Evolutionary conservation across 1,284 basidiomycete species (phyloP), one percentile per base, ranked within the genome.

Genomic region (Pholiota adiposa): DNA sequence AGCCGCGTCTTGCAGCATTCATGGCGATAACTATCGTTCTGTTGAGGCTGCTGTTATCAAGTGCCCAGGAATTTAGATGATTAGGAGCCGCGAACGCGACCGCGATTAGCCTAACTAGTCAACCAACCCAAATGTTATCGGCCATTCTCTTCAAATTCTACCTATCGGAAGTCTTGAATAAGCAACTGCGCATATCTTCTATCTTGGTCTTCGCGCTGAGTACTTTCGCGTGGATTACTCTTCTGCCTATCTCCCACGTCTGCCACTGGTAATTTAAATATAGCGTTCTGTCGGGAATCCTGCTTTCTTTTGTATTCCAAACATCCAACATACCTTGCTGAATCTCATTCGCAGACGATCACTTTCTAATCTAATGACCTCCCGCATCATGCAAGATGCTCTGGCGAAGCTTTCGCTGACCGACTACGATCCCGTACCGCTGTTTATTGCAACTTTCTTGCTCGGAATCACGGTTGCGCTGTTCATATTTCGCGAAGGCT

Each of bases 391-490:
- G 25, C 2, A 48, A 43, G 55, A 48, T 31, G 23, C 4, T 33
- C 14, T 51, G 25, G 49, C 59, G 48, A 38, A 38, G 31, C 41
- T 43, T 19, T 34, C 33, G 7, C 9, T 54, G 16, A 9, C 19
- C 4, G 36, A 16, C 8, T 54, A 27, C 14, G 44, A 25, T 44
- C 49, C 53, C 18, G n/a, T 23, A 18, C 43, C 41, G n/a, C 53
- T 48, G 19, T 12, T 55, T 31, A 31, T 60, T 1, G 23, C 44
- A 40, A 38, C 29, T 57, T 23, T 27, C 56, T 33, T 60, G 18
- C n/a, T 63, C 7, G 58, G 54, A 23, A 51, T 59, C 9, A 38
- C 31, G 19, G 27, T 43, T 31, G 38, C 51, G 14, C 33, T 63
- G 31, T 50, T 27, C 7, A 40, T 56, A 23, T 52, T 18, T 14